phyloP scores from a whole-genome alignment of 2,329 filamentous ascomycete species.

The Drechslerella coelobrocha region DNA sequence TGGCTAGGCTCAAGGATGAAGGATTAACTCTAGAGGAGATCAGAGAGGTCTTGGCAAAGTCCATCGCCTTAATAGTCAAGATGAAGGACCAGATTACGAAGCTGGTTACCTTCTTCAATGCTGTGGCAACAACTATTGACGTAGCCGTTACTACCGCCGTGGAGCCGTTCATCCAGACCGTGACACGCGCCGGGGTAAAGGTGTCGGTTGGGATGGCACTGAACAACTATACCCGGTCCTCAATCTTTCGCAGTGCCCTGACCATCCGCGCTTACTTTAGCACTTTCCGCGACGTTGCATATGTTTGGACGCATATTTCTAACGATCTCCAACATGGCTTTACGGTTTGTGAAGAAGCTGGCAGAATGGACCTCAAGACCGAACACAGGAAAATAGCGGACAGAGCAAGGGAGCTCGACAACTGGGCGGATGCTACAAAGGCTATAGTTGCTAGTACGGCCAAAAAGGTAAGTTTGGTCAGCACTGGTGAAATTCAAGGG shows the following conservation, averaged over 20 bases:
- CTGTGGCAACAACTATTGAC: neutral
- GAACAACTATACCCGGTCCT: neutral
- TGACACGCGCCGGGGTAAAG: neutral
- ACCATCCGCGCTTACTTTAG: slow-evolving; percentile 1
- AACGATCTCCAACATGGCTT: neutral
- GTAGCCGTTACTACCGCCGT: too few relatives aligned
- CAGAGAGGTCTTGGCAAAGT: neutral
- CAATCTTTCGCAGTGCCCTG: neutral
- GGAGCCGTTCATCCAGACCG: neutral
- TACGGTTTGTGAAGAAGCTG: neutral
- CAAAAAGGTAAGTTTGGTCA: neutral
- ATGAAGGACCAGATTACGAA: neutral
- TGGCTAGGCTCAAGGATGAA: neutral
- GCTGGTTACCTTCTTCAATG: neutral
- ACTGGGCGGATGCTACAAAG: neutral
- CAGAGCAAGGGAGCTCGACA: neutral
- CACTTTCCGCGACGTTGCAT: neutral
- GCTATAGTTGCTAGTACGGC: neutral
- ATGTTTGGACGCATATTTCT: neutral
- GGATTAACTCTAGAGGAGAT: too few relatives aligned
- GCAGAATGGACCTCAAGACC: neutral
- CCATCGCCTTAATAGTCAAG: neutral
- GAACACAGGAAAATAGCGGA: neutral
- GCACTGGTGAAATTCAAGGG: neutral
- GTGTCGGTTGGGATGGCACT: neutral